Evolutionary conservation across 2,329 filamentous ascomycete genomes (phyloP).

Genomic region (Sporothrix luriei): DNA sequence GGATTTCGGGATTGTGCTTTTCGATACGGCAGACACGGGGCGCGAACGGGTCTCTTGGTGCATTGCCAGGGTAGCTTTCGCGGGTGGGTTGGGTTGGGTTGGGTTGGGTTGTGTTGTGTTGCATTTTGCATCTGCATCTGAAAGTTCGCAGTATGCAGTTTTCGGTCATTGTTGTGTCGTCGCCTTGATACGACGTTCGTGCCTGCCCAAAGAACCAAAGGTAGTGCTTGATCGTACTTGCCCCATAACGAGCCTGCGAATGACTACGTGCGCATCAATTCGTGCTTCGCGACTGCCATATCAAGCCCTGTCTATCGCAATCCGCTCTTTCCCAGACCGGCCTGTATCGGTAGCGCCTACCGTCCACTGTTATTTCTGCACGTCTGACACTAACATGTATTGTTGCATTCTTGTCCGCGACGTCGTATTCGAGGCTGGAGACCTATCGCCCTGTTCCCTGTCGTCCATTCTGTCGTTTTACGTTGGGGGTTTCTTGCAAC

Average conservation of each 20-base stretch:
- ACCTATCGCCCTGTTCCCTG: not conserved
- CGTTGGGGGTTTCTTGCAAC: not conserved
- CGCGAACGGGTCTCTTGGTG: not conserved
- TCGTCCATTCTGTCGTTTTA: not conserved
- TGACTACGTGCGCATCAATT: not conserved
- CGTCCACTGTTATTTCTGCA: not conserved
- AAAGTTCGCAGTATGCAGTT: not conserved
- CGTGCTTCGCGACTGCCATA: slow-evolving; percentile 11
- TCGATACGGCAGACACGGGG: not conserved
- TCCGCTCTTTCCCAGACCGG: slow-evolving; percentile 9
- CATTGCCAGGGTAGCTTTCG: not conserved
- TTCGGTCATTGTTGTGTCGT: slow-evolving; percentile 11
- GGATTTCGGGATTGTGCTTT: slow-evolving; percentile 14
- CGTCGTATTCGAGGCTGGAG: slow-evolving; percentile 5
- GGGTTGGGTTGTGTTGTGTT: not conserved
- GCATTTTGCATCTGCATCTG: slow-evolving; percentile 16
- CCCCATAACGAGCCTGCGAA: not conserved
- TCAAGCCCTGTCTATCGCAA: slow-evolving; percentile 12
- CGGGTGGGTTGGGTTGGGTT: not conserved
- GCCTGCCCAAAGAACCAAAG: not conserved
- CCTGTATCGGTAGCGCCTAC: not conserved
- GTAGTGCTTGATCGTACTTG: not conserved
- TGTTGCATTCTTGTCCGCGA: no score
- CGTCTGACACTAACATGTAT: slow-evolving; percentile 7
- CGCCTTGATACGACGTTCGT: not conserved